Percentiles rank a stretch among this genome's conserved stretches.
Evolutionary conservation across 805 yeast genomes (phyloP).

Genomic region (Komagataella kurtzmanii): DNA sequence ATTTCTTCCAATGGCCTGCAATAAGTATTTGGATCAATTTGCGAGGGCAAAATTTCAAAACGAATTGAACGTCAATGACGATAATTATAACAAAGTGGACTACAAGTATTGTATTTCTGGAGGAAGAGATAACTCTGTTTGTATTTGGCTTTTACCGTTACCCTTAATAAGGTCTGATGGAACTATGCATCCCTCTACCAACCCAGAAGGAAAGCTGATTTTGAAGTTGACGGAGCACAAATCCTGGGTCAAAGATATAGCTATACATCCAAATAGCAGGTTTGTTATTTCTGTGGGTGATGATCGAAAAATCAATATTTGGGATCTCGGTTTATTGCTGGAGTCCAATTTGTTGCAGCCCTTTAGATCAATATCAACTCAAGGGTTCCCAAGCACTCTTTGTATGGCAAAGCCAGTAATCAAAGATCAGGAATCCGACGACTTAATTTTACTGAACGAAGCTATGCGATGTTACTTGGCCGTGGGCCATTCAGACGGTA

Average conservation of each 20-base stretch:
- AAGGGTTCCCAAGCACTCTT: not conserved
- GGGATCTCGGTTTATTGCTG: conserved; percentile 77
- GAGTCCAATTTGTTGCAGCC: conserved; percentile 40
- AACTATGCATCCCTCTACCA: conserved; percentile 38
- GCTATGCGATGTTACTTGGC: conserved; percentile 50
- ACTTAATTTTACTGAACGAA: conserved; percentile 20
- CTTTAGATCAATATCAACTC: conserved; percentile 8
- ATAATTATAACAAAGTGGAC: conserved; percentile 26
- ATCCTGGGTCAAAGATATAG: conserved; percentile 71
- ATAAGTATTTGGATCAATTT: conserved; percentile 32
- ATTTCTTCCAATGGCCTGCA: conserved; percentile 45
- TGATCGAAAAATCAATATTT: conserved; percentile 60
- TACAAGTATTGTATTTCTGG: conserved; percentile 66
- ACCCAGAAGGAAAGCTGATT: conserved; percentile 48
- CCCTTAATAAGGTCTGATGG: conserved; percentile 42
- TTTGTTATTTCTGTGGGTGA: conserved; percentile 64
- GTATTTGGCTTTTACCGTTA: conserved; percentile 66
- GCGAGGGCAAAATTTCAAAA: not conserved
- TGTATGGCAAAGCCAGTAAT: conserved; percentile 4
- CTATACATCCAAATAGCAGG: conserved; percentile 65
- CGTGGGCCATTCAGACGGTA: conserved; percentile 50
- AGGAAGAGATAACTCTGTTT: conserved; percentile 64
- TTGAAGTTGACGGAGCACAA: conserved; percentile 59
- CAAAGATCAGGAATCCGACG: conserved; percentile 13
- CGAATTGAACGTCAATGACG: conserved; percentile 5